Evolutionary conservation across 192 early-diverging fungal genomes (phyloP), one percentile per base, ranked within the genome.

Genomic region (Haplosporangium gracile): DNA sequence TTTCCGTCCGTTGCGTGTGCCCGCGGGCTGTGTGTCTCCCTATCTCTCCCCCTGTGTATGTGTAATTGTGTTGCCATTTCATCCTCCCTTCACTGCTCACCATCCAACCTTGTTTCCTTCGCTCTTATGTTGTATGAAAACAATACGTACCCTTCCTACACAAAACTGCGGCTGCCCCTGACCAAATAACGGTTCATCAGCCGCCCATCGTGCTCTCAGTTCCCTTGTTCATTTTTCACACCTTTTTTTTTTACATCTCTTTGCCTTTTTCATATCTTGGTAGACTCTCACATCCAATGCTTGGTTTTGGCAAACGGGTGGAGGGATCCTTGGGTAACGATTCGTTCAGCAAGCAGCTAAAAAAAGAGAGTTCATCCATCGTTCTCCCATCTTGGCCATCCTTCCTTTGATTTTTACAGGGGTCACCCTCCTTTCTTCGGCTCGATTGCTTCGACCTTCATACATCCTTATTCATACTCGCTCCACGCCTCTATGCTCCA

Each of bases 341-440:
- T 65, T 65, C 60, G 60, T 15, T 15, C 60, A 32, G 26, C 7
- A 65, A 32, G 4, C 22, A 60, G 26, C 20, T 24, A 45, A 72
- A 72, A 72, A 47, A 72, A 47, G 18, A 29, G n/a, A 29, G 38
- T 20, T 73, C 72, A 76, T 63, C 39, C 18, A 36, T 57, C 8
- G 63, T 65, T 39, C 60, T 39, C 39, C 22, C 57, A 65, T 39
- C 16, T 18, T 11, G 15, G 15, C 36, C 53, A 24, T 74, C 51
- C 51, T 57, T 60, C 36, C 36, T 63, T 57, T 42, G 55, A 26
- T 60, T 43, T 75, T 75, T 73, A 16, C 72, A 73, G 51, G 72
- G 72, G 72, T 45, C 60, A 65, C 29, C 16, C 45, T 75, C 34
- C 32, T 39, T 36, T 63, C 22, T 53, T 45, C 7, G 39, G 26